Evolutionary conservation across 2,329 filamentous ascomycete genomes (phyloP), one percentile per base, ranked within the genome.

Genomic region (Penicillium sp.): DNA sequence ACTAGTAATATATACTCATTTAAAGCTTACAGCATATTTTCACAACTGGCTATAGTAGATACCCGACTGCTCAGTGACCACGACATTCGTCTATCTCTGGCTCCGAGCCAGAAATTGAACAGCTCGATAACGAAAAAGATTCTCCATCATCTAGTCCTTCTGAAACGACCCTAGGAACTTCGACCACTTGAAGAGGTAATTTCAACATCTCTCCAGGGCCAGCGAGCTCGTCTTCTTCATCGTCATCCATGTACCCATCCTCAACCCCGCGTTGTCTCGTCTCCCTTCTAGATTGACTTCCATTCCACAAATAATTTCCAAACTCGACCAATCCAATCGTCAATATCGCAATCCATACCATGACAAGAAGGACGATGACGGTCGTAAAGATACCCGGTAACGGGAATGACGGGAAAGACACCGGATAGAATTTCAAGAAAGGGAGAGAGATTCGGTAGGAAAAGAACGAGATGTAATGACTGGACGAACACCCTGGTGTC

Each of bases 321-420:
- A 64, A 29, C 43, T 64, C 63, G 9, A 63, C 48, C 48, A 66
- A n/a, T 1, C 56, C 62, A 18, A 67, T 52, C 2, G 40, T 55
- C 14, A 67, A 48, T 3, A 66, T 58, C 2, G 56, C 57, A 37
- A 67, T 43, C 65, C 65, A 67, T 5, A 64, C 57, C 48, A 67
- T 45, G 11, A 47, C 51, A 8, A 67, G 47, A 5, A 66, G 50
- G 24, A 63, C 34, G 19, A 60, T 58, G 4, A 64, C 57, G 0
- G 59, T 57, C 2, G 58, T 54, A 19, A 62, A 59, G 1, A 55
- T 36, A 3, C 47, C 55, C 3, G 60, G 56, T 6, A 63, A 26
- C 3, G 48, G 39, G 18, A 54, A 44, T 1, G 40, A 50, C 2
- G 55, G 31, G 13, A 56, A 49, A 11, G 40, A 34, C 6, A 37